Evolutionary conservation across 176 grass and related monocot species (phyloP).

Genomic region (Alloteropsis semialata): DNA sequence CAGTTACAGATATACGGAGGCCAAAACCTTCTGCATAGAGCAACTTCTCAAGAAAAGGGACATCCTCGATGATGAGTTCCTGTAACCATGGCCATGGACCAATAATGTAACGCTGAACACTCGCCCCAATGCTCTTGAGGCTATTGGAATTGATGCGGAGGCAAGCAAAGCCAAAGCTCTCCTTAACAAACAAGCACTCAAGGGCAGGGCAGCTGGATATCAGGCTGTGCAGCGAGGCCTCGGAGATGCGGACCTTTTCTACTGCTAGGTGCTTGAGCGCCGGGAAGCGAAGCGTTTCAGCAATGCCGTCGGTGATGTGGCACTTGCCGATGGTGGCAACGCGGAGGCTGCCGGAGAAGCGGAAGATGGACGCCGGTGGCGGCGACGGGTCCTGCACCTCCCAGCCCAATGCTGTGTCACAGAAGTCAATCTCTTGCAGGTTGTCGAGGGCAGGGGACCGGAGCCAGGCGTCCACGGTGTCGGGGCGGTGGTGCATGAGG

Average conservation of each 20-base stretch:
- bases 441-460: background rate
- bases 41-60: background rate
- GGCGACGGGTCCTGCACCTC: background rate
- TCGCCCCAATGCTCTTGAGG: background rate
- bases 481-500: background rate
- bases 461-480: background rate
- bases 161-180: background rate
- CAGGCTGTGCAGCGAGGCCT: background rate
- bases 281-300: background rate
- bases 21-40: background rate
- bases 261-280: background rate
- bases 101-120: no score
- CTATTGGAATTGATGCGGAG: background rate
- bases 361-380: background rate
- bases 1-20: background rate
- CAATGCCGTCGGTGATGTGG: background rate
- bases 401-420: background rate
- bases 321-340: background rate
- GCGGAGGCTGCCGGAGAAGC: background rate
- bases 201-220: background rate
- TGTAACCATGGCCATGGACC: background rate
- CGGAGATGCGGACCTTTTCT: background rate
- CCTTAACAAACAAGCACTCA: background rate
- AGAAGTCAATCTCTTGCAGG: background rate
- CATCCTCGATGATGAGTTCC: background rate